phyloP scores from a whole-genome alignment of 2,329 filamentous ascomycete genomes.

The Aureobasidium sp. region DNA sequence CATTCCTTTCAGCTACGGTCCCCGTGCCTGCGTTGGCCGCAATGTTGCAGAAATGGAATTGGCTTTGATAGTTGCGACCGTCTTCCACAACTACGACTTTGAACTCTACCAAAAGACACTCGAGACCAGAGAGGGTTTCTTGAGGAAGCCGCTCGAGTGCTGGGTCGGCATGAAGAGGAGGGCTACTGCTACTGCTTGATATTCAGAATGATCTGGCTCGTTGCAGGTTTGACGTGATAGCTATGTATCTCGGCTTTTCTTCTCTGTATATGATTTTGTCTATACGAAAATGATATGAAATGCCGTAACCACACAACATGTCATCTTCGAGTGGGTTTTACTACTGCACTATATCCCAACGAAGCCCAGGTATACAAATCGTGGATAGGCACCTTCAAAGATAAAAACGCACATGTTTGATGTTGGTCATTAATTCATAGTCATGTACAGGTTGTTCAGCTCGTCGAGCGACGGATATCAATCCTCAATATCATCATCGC shows the following conservation, averaged over 20 bases:
- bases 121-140: constrained; percentile 72
- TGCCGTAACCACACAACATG: no score
- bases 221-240: no score
- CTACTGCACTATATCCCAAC: no score
- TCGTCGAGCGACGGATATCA: background rate
- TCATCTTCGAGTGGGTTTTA: no score
- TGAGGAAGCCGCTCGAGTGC: constrained; percentile 69
- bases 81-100: constrained; percentile 56
- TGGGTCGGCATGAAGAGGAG: constrained; percentile 56
- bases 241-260: no score
- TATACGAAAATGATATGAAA: no score
- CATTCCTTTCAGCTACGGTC: constrained; percentile 53
- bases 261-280: no score
- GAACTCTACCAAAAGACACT: constrained; percentile 54
- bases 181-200: background rate
- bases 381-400: no score
- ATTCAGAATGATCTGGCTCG: no score
- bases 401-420: background rate
- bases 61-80: constrained; percentile 66
- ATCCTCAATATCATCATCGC: constrained; percentile 44
- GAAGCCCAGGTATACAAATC: background rate
- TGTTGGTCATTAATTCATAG: background rate
- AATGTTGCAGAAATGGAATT: constrained; percentile 89
- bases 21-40: constrained; percentile 54
- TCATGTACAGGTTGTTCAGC: background rate